A percentile compares a stretch with the other conserved stretches of the same genome.
Conservation (phyloP, 192 early-diverging fungal genomes). For the Anaeromyces robustus region DNA sequence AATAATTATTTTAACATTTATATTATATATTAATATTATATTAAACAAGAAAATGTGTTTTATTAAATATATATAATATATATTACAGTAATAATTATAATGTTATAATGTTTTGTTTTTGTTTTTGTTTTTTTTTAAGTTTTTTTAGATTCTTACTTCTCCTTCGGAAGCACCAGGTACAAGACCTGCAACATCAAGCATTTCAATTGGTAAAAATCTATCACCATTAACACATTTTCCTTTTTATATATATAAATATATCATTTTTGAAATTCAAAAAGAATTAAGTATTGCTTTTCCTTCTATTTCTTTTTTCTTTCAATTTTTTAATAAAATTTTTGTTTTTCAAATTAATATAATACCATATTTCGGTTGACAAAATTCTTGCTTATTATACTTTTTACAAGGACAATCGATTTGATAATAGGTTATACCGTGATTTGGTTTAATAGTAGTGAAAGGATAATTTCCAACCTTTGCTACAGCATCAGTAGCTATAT, state of each 20-base stretch:
- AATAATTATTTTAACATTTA: too few species aligned
- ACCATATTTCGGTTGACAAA: conserved; percentile 62
- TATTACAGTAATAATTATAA: too few species aligned
- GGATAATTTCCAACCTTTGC: conserved; percentile 76
- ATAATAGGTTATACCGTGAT: conserved; percentile 63
- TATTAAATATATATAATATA: too few species aligned
- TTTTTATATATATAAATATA: not conserved
- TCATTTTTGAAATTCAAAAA: not conserved
- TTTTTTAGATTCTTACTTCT: too few species aligned
- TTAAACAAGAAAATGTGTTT: too few species aligned
- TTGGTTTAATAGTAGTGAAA: conserved; percentile 76
- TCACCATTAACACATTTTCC: conserved; percentile 49
- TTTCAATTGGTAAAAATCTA: conserved; percentile 49
- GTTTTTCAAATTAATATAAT: too few species aligned
- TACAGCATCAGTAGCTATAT: conserved; percentile 51
- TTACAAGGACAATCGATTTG: conserved; percentile 57
- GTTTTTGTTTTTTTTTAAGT: too few species aligned
- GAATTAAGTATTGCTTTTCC: too few species aligned
- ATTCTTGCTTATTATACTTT: conserved; percentile 21
- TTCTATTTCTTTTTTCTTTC: too few species aligned
- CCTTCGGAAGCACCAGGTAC: conserved; percentile 70
- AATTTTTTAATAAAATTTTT: too few species aligned
- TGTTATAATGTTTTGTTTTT: too few species aligned
- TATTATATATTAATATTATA: too few species aligned
- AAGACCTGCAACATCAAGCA: conserved; percentile 69